Conservation (phyloP, 1,284 basidiomycete genomes). For the Cryptococcus maquisensis region DNA sequence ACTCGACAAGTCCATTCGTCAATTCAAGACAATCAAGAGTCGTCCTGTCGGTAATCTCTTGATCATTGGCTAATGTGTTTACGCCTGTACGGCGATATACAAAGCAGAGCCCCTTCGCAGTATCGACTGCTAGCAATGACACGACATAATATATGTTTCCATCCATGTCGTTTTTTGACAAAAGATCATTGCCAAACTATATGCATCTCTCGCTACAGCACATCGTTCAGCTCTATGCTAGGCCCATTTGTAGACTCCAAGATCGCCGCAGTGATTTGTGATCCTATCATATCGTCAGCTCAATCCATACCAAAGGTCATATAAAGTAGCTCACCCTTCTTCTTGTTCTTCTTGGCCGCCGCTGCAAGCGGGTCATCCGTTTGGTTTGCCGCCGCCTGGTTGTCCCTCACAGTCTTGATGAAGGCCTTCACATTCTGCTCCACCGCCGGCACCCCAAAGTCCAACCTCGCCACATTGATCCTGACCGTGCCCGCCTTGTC, state of each 20-base stretch:
- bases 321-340: constrained; percentile 14
- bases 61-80: too few relatives aligned
- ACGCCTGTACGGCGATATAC: too few relatives aligned
- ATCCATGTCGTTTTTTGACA: background rate
- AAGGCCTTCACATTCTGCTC: constrained; percentile 75
- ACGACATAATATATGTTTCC: too few relatives aligned
- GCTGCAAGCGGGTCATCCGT: constrained; percentile 21
- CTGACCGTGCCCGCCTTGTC: constrained; percentile 83
- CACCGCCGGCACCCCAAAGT: constrained; percentile 70
- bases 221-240: constrained; percentile 57
- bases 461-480: constrained; percentile 49
- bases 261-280: constrained; percentile 62
- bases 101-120: too few relatives aligned
- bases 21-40: too few relatives aligned
- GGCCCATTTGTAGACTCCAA: constrained; percentile 83
- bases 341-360: constrained; percentile 22
- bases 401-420: constrained; percentile 59
- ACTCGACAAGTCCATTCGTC: too few relatives aligned
- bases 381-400: constrained; percentile 4
- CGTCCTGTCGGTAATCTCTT: too few relatives aligned
- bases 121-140: too few relatives aligned
- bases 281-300: constrained; percentile 3
- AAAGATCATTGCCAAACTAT: background rate
- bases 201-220: constrained; percentile 14
- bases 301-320: background rate